Conservation (phyloP, 176 grass and related monocot genomes). For the Aegilops tauschii region DNA sequence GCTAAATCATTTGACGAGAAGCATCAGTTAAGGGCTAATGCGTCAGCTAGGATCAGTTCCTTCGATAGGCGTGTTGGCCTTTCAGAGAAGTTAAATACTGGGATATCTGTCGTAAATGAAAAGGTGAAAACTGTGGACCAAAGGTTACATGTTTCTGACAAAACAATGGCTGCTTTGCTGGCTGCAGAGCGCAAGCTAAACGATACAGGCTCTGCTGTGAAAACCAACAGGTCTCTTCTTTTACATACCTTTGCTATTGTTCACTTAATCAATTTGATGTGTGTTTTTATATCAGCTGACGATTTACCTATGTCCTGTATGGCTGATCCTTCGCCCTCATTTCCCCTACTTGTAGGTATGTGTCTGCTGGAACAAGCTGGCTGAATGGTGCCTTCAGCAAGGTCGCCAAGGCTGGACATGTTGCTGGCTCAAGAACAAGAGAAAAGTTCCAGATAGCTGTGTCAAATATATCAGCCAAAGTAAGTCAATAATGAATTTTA, state of each 20-base stretch:
- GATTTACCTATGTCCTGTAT: neutral
- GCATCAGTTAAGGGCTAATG: constrained; percentile 67
- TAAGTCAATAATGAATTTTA: constrained; percentile 42
- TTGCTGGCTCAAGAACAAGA: constrained; percentile 83
- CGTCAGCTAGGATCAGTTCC: constrained; percentile 78
- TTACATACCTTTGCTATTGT: constrained; percentile 1
- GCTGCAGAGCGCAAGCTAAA: constrained; percentile 88
- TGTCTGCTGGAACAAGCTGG: constrained; percentile 93
- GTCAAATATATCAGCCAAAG: constrained; percentile 83
- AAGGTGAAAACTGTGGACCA: constrained; percentile 94
- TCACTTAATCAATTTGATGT: neutral
- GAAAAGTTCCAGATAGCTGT: constrained; percentile 96
- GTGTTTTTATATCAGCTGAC: constrained; percentile 8
- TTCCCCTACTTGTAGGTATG: constrained; percentile 64
- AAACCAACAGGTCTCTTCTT: constrained; percentile 77
- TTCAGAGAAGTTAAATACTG: constrained; percentile 78
- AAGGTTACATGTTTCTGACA: constrained; percentile 88
- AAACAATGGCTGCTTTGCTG: constrained; percentile 80
- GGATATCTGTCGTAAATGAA: constrained; percentile 88
- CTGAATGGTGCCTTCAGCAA: constrained; percentile 92
- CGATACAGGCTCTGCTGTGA: constrained; percentile 90
- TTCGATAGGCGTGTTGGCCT: constrained; percentile 85
- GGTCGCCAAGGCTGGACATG: constrained; percentile 74
- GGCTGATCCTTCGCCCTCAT: constrained; percentile 17
- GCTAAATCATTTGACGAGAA: constrained; percentile 98